A percentile compares a stretch with the other conserved stretches of the same genome.
phyloP scores from a whole-genome alignment of 352 stramenopile genomes.

The Phytopythium mirpurense region DNA sequence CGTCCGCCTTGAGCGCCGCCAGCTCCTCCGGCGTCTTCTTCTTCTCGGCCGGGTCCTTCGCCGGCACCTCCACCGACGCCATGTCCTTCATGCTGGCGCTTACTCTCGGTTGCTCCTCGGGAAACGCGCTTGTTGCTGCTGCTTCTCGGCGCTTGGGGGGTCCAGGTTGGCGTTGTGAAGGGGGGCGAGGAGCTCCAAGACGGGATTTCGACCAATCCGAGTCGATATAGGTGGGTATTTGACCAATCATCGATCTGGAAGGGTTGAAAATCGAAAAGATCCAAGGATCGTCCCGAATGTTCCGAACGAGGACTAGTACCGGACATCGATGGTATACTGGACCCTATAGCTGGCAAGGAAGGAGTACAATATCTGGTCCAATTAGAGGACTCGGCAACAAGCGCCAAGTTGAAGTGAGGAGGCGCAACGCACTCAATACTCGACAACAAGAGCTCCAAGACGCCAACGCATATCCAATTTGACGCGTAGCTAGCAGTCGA shows the following conservation, averaged over 20 bases:
- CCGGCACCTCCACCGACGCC: slow-evolving; percentile 46
- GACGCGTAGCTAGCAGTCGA: no score
- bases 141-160: background rate
- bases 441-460: no score
- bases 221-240: slow-evolving; percentile 3
- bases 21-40: slow-evolving; percentile 25
- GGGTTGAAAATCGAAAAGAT: background rate
- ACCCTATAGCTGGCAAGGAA: no score
- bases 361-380: no score
- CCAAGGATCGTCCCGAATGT: slow-evolving; percentile 7
- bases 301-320: no score
- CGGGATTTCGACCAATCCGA: slow-evolving; percentile 14
- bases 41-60: slow-evolving; percentile 52
- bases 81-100: slow-evolving; percentile 58
- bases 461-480: no score
- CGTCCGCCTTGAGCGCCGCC: slow-evolving; percentile 18
- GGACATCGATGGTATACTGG: no score
- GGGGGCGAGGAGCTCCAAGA: slow-evolving; percentile 5
- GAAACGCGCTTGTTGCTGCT: slow-evolving; percentile 14
- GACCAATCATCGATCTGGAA: slow-evolving; percentile 6
- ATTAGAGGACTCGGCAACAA: no score
- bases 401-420: no score
- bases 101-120: slow-evolving; percentile 1
- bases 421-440: no score
- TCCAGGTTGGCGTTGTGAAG: background rate